phyloP scores from a whole-genome alignment of 1,139 yeast genomes.

The Yamadazyma songkhlaensis region DNA sequence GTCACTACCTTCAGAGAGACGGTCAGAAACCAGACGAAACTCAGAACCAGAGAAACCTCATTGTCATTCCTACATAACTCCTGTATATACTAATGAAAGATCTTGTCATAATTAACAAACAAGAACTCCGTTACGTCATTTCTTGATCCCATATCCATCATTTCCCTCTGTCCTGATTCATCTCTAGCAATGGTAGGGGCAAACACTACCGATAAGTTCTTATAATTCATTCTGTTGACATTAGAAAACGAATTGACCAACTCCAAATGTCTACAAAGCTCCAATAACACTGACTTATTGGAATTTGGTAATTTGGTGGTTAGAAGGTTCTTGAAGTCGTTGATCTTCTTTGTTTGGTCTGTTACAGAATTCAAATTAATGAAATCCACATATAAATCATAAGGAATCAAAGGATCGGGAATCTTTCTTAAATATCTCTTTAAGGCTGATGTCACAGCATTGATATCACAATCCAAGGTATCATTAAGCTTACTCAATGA shows the following conservation, averaged over 20 bases:
- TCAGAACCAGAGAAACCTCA: too few relatives aligned
- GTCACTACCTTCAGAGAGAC: too few relatives aligned
- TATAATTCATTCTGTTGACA: constrained; percentile 71
- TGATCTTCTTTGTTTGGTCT: constrained; percentile 27
- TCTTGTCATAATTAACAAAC: constrained; percentile 49
- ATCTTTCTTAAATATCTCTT: constrained; percentile 83
- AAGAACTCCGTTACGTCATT: constrained; percentile 78
- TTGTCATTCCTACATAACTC: background rate
- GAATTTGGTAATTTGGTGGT: constrained; percentile 58
- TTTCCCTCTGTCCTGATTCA: constrained; percentile 76
- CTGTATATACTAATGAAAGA: constrained; percentile 23
- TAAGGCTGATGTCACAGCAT: constrained; percentile 82
- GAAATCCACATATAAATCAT: constrained; percentile 61
- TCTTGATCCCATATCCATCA: constrained; percentile 80
- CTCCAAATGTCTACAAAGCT: constrained; percentile 63
- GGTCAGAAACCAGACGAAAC: too few relatives aligned
- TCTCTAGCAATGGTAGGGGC: constrained; percentile 93
- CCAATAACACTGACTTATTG: constrained; percentile 56
- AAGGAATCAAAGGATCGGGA: constrained; percentile 84
- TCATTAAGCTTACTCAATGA: constrained; percentile 43
- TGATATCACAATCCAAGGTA: constrained; percentile 64
- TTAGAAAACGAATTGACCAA: constrained; percentile 47
- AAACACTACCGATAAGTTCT: constrained; percentile 87
- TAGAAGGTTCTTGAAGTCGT: constrained; percentile 26
- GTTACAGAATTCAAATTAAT: constrained; percentile 44